These are phyloP conservation scores for Euptelea pleiosperma DNA, from an alignment of 164 flowering plant species.

Conservation along the genomic window DNA sequence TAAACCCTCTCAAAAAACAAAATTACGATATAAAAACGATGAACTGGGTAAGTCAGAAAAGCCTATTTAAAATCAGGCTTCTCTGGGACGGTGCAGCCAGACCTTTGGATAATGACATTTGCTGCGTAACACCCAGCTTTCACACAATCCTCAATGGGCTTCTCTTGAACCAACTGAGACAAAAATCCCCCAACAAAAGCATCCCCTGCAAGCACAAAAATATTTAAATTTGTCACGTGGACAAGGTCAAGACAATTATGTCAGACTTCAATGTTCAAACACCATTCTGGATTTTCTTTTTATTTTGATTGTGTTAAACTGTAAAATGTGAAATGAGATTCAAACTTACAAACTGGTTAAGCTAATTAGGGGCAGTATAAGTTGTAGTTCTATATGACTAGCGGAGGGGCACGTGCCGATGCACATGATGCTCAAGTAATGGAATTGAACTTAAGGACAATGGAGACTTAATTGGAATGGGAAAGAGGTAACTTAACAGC, in stretches of 20 bases:
- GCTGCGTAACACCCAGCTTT: slow-evolving; percentile 87
- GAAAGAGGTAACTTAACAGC: too few relatives aligned
- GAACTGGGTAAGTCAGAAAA: background rate
- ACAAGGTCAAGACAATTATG: background rate
- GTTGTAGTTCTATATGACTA: too few relatives aligned
- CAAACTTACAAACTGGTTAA: too few relatives aligned
- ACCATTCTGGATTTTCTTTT: too few relatives aligned
- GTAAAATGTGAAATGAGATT: too few relatives aligned
- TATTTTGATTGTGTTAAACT: too few relatives aligned
- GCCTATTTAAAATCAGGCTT: slow-evolving; percentile 63
- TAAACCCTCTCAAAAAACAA: background rate
- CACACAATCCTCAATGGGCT: slow-evolving; percentile 82
- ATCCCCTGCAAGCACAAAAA: slow-evolving; percentile 58
- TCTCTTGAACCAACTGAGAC: slow-evolving; percentile 80
- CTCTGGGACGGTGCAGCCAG: slow-evolving; percentile 95
- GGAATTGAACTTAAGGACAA: too few relatives aligned
- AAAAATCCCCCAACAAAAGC: slow-evolving; percentile 95
- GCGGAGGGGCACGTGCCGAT: too few relatives aligned
- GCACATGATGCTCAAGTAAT: too few relatives aligned
- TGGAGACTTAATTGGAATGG: too few relatives aligned
- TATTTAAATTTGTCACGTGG: background rate
- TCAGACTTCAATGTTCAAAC: too few relatives aligned
- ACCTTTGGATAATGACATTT: slow-evolving; percentile 87
- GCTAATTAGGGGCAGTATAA: too few relatives aligned
- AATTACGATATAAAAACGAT: slow-evolving; percentile 1